Evolutionary conservation across 768 basidiomycete species (phyloP).

Genomic region (Podaxis rugospora): DNA sequence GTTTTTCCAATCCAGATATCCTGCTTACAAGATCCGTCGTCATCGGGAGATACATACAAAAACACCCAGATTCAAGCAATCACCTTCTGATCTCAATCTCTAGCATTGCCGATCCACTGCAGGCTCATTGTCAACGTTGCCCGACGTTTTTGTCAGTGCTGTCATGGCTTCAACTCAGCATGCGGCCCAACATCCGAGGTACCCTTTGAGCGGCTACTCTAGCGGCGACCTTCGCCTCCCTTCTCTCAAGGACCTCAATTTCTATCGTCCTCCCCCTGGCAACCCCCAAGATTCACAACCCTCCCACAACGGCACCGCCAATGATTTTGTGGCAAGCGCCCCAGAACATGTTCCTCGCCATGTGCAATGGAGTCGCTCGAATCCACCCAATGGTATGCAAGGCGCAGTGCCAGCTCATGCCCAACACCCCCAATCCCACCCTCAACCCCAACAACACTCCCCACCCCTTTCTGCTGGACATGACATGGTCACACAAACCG

Average conservation of each 20-base stretch:
- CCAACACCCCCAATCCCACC: conserved; percentile 32
- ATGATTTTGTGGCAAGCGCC: conserved; percentile 22
- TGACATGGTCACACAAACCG: conserved; percentile 29
- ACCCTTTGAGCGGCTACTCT: conserved; percentile 18
- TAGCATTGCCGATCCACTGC: conserved; percentile 26
- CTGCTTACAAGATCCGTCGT: conserved; percentile 46
- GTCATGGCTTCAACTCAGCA: conserved; percentile 51
- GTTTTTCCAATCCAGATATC: conserved; percentile 16
- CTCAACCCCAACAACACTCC: conserved; percentile 42
- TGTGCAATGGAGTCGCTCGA: conserved; percentile 30
- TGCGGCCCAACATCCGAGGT: conserved; percentile 24
- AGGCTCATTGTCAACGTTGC: conserved; percentile 17
- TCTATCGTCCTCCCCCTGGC: conserved; percentile 31
- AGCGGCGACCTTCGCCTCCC: conserved; percentile 56
- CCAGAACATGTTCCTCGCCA: conserved; percentile 30
- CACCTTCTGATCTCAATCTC: conserved; percentile 38
- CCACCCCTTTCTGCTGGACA: conserved; percentile 43
- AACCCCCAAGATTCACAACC: conserved; percentile 25
- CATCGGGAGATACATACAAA: conserved; percentile 61
- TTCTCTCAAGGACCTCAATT: conserved; percentile 71
- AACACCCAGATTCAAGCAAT: conserved; percentile 37
- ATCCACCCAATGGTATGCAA: conserved; percentile 12
- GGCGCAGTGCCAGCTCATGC: conserved; percentile 18
- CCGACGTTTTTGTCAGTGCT: conserved; percentile 13
- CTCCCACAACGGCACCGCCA: conserved; percentile 1